Evolutionary conservation across 306 rosid genomes (phyloP), one percentile per base, ranked within the genome.

Genomic region (Begonia peltatifolia): DNA sequence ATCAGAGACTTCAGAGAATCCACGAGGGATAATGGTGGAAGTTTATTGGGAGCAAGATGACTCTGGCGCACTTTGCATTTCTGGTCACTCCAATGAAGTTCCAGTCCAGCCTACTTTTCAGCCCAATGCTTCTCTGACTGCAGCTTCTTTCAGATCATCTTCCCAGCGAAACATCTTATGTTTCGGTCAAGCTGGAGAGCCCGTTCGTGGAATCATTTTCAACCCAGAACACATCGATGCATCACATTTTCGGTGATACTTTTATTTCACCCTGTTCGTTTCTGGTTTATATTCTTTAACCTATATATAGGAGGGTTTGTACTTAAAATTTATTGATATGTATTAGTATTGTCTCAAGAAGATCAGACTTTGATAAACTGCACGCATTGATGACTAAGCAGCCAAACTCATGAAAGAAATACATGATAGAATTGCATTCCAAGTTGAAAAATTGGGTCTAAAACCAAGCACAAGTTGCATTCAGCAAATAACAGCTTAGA

Each of bases 31-130:
- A 12, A 82, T 84, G 95, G 93, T 84, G 55, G 83, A 84, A 74
- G 89, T 80, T 22, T 70, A 76, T 41, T 80, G 97, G 97, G 86
- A 79, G 55, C 93, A 77, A 80, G 89, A 84, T 68, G 95, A 89
- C 38, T 59, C 73, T 2, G 95, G 95, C 38, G 61, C 83, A 6
- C 76, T 82, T 6, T 80, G 93, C 76, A 55, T 89, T 38, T 59
- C 84, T 2, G 81, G 87, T 18, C 88, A 79, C 76, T 77, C 97
- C 0, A 53, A 25, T 14, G 70, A 78, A 69, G 72, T 69, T 59
- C 79, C 79, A 35, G 42, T 70, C 23, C 89, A 89, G 55, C 65
- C 66, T 9, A 50, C 52, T 14, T 61, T 67, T 49, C 64, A 60
- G 56, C 62, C 57, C 16, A 22, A 70, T 22, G 61, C 63, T 15